Evolutionary conservation across 73 alveolate species (phyloP), one percentile per base, ranked within the genome.

Genomic region (Tetrahymena elliotti): DNA sequence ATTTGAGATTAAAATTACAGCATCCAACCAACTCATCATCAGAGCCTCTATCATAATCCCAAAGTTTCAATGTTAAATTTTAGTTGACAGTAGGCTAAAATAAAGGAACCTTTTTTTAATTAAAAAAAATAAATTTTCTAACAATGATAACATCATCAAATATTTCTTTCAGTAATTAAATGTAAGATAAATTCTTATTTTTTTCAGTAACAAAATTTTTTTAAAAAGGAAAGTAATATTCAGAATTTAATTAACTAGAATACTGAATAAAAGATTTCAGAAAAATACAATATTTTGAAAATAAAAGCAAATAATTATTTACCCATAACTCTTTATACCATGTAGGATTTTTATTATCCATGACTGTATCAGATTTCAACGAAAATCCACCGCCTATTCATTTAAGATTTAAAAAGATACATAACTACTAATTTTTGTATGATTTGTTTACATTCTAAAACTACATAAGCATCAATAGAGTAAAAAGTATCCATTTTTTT

Each of bases 11-110:
- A 35, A 94, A 94, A 31, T 84, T 36, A 31, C 83, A 33, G 38
- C 95, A 34, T 40, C 96, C 96, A 5, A 92, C 95, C 33, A 94
- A 84, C 47, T 94, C 96, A 84, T 94, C 96, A 31, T 94, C 93
- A 31, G 84, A 88, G 6, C 96, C 96, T 84, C 93, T 88, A 94
- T 94, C 96, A 33, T 40, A 94, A 92, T 94, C 96, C 38, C 93
- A 94, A 35, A 94, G 39, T n/a, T 94, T 94, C 84, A 94, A 52
- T 6, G 83, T 88, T 12, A 94, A 31, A 34, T 94, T 83, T 84
- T 88, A 92, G 27, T 92, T 94, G 35, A 39, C 33, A 16, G 93
- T 84, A 16, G 96, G 96, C 38, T 40, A 84, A 88, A 88, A 84
- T 10, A 94, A 52, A 33, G 96, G 96, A 12, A 94, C 34, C 92